These are phyloP conservation scores for Aspergillus terreus DNA, from an alignment of 2,329 filamentous ascomycete genomes.

Conservation along the genomic window DNA sequence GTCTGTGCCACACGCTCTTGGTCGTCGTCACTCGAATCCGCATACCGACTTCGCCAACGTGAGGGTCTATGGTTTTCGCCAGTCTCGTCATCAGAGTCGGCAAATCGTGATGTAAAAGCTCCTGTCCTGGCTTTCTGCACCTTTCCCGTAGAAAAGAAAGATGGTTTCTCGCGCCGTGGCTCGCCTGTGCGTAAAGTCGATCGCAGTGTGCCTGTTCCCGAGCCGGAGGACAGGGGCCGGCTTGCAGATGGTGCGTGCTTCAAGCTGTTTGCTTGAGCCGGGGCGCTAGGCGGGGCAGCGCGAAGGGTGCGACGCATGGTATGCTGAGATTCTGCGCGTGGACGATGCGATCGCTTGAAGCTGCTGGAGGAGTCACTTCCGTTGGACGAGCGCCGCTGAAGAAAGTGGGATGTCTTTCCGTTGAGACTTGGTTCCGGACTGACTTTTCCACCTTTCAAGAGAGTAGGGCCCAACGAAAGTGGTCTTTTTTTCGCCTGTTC, in stretches of 20 bases:
- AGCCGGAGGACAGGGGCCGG: slow-evolving; percentile 43
- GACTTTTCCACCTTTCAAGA: slow-evolving; percentile 14
- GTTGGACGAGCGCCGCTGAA: slow-evolving; percentile 57
- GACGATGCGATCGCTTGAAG: slow-evolving; percentile 64
- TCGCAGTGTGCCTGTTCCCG: slow-evolving; percentile 41
- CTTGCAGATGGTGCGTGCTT: slow-evolving; percentile 59
- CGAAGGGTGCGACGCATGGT: slow-evolving; percentile 75
- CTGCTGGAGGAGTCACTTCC: slow-evolving; percentile 70
- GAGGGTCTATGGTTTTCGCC: slow-evolving; percentile 24
- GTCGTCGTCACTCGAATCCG: slow-evolving; percentile 71
- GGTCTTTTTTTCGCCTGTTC: slow-evolving; percentile 16
- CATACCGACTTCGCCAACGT: slow-evolving; percentile 58
- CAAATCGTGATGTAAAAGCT: slow-evolving; percentile 49
- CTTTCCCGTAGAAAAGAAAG: slow-evolving; percentile 40
- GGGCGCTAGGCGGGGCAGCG: slow-evolving; percentile 9
- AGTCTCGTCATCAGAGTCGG: slow-evolving; percentile 64
- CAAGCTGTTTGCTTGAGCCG: slow-evolving; percentile 34
- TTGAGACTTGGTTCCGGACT: slow-evolving; percentile 6
- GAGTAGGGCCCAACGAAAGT: slow-evolving; percentile 20
- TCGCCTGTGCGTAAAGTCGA: slow-evolving; percentile 49
- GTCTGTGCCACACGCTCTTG: slow-evolving; percentile 33
- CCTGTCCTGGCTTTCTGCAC: slow-evolving; percentile 27
- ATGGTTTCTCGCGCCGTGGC: slow-evolving; percentile 38
- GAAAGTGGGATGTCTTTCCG: slow-evolving; percentile 9
- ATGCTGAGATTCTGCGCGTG: slow-evolving; percentile 47